Conservation (phyloP, 495 filamentous ascomycete genomes). For the Penicillium antarcticum region DNA sequence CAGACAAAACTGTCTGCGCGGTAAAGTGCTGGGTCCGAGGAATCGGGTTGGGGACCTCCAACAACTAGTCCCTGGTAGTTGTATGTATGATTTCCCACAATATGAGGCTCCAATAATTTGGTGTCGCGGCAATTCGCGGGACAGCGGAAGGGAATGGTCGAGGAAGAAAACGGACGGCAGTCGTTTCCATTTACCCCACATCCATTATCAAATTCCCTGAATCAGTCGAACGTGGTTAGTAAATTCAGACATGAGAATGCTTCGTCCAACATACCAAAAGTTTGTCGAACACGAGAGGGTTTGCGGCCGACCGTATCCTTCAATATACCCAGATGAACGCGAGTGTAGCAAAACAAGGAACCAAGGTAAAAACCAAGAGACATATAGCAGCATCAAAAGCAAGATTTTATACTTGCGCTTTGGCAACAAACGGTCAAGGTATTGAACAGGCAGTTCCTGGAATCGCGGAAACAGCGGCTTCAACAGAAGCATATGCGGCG, state of each 20-base stretch:
- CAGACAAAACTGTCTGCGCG: slow-evolving; percentile 84
- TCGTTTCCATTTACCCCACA: slow-evolving; percentile 78
- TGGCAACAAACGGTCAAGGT: slow-evolving; percentile 63
- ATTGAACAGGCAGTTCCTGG: slow-evolving; percentile 64
- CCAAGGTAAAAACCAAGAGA: slow-evolving; percentile 72
- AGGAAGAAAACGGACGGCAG: slow-evolving; percentile 76
- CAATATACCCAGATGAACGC: slow-evolving; percentile 59
- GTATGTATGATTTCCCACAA: slow-evolving; percentile 70
- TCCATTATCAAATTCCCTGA: slow-evolving; percentile 63
- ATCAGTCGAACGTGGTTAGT: neutral
- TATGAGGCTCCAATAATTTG: slow-evolving; percentile 65
- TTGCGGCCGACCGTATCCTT: slow-evolving; percentile 63
- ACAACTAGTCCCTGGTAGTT: slow-evolving; percentile 70
- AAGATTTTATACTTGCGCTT: slow-evolving; percentile 55
- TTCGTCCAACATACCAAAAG: slow-evolving; percentile 45
- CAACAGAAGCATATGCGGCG: slow-evolving; percentile 61
- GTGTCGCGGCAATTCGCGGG: slow-evolving; percentile 69
- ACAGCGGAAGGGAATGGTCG: slow-evolving; percentile 72
- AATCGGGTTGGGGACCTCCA: slow-evolving; percentile 58
- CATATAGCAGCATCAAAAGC: slow-evolving; percentile 59
- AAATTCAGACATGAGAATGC: neutral
- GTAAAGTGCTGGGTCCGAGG: slow-evolving; percentile 51
- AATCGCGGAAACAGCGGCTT: slow-evolving; percentile 63
- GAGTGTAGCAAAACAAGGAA: slow-evolving; percentile 62
- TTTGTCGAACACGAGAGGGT: slow-evolving; percentile 64